phyloP scores from a whole-genome alignment of 106 monocot species.

The Acorus gramineus region DNA sequence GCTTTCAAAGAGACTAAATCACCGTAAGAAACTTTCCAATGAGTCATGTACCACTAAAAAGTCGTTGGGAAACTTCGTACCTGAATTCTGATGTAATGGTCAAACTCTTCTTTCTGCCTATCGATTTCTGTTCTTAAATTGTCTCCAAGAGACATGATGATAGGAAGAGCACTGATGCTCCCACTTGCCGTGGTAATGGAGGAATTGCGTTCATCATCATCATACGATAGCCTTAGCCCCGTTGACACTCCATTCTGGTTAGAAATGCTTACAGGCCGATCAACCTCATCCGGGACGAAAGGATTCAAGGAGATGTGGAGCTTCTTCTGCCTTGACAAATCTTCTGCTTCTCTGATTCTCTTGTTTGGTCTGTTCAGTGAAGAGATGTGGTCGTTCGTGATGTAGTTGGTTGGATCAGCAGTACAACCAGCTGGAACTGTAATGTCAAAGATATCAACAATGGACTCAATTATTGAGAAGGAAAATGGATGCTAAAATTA shows the following conservation, averaged over 20 bases:
- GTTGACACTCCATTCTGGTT: slow-evolving; percentile 57
- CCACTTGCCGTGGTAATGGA: slow-evolving; percentile 51
- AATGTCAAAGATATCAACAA: slow-evolving; percentile 3
- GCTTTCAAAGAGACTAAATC: no score
- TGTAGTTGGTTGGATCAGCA: slow-evolving; percentile 16
- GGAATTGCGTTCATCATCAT: slow-evolving; percentile 59
- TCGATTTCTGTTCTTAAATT: slow-evolving; percentile 44
- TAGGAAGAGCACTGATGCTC: slow-evolving; percentile 28
- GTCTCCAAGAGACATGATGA: slow-evolving; percentile 31
- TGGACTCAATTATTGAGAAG: background rate
- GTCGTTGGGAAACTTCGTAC: slow-evolving; percentile 11
- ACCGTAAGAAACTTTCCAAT: no score
- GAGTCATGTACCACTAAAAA: no score
- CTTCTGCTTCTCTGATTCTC: slow-evolving; percentile 34
- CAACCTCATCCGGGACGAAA: slow-evolving; percentile 19
- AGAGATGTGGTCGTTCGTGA: slow-evolving; percentile 19
- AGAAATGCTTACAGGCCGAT: slow-evolving; percentile 20
- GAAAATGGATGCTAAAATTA: background rate
- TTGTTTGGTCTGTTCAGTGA: slow-evolving; percentile 23
- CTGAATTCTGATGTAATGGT: slow-evolving; percentile 46
- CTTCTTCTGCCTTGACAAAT: slow-evolving; percentile 30
- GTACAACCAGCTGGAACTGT: slow-evolving; percentile 38
- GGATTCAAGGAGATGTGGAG: slow-evolving; percentile 57
- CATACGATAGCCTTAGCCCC: slow-evolving; percentile 55
- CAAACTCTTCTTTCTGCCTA: slow-evolving; percentile 51